These are phyloP conservation scores for Laetiporus sulphureus DNA, from an alignment of 1,284 basidiomycete species.

Conservation along the genomic window DNA sequence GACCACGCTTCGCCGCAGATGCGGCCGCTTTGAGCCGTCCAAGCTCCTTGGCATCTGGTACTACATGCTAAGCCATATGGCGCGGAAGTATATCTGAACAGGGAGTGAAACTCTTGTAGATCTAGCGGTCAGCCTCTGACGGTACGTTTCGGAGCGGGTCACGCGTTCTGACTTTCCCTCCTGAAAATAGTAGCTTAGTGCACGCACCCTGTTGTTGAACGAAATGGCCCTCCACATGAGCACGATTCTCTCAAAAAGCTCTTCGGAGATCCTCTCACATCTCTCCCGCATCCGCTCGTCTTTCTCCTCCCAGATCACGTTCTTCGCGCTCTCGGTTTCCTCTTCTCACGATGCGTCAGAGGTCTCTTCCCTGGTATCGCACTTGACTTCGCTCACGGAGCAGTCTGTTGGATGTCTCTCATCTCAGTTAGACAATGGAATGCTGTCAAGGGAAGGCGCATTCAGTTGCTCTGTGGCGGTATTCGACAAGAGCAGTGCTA, in stretches of 20 bases:
- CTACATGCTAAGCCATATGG: too few species aligned
- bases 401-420: slow-evolving; percentile 52
- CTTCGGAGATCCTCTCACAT: slow-evolving; percentile 30
- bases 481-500: slow-evolving; percentile 32
- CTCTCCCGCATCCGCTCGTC: slow-evolving; percentile 28
- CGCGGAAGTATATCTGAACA: too few species aligned
- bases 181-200: too few species aligned
- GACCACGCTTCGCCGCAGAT: too few species aligned
- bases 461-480: slow-evolving; percentile 42
- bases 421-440: slow-evolving; percentile 21
- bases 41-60: too few species aligned
- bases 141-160: too few species aligned
- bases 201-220: too few species aligned
- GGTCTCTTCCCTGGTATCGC: slow-evolving; percentile 38
- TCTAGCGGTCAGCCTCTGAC: too few species aligned
- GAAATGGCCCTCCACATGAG: slow-evolving; percentile 24
- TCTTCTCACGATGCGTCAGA: slow-evolving; percentile 23
- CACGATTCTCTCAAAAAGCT: slow-evolving; percentile 35
- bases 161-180: too few species aligned
- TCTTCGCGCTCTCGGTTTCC: slow-evolving; percentile 37
- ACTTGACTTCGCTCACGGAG: slow-evolving; percentile 33
- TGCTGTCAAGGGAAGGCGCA: slow-evolving; percentile 11
- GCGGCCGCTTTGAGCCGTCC: too few species aligned
- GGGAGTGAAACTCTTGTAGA: too few species aligned
- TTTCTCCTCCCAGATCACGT: slow-evolving; percentile 32